A percentile compares a stretch with the other conserved stretches of the same genome.
Conservation (phyloP, 306 rosid genomes). For the Sechiopsis laciniata region DNA sequence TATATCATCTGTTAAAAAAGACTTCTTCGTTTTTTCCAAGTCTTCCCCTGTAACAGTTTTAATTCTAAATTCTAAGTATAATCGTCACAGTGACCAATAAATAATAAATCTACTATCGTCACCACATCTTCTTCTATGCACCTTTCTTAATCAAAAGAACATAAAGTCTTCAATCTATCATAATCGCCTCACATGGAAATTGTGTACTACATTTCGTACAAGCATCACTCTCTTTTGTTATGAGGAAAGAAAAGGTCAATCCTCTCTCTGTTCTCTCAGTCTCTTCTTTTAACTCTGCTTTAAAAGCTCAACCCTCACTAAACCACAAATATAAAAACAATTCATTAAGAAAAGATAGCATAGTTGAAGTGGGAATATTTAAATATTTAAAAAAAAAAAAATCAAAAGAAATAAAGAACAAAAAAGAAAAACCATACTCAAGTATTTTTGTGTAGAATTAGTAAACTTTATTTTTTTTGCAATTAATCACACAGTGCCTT, state of each 20-base stretch:
- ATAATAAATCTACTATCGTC: neutral
- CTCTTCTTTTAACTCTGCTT: too few species aligned
- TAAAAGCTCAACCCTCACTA: too few species aligned
- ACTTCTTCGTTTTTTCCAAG: neutral
- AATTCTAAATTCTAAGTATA: neutral
- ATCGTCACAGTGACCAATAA: neutral
- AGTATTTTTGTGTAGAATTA: too few species aligned
- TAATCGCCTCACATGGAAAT: conserved; percentile 1
- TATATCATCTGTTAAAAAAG: neutral
- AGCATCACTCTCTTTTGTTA: neutral
- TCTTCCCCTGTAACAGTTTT: neutral
- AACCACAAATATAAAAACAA: too few species aligned
- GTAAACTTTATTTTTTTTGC: too few species aligned
- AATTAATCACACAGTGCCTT: too few species aligned
- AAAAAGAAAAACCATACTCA: too few species aligned
- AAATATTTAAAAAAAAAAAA: too few species aligned
- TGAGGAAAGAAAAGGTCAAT: neutral
- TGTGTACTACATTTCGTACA: conserved; percentile 7
- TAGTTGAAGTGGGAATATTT: too few species aligned
- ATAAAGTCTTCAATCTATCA: neutral
- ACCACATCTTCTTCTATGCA: conserved; percentile 7
- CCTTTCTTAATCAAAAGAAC: neutral
- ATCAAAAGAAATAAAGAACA: too few species aligned
- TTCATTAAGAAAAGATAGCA: too few species aligned
- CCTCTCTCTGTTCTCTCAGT: neutral